Evolutionary conservation across 768 basidiomycete species (phyloP).

Genomic region (Kondoa subrosea): DNA sequence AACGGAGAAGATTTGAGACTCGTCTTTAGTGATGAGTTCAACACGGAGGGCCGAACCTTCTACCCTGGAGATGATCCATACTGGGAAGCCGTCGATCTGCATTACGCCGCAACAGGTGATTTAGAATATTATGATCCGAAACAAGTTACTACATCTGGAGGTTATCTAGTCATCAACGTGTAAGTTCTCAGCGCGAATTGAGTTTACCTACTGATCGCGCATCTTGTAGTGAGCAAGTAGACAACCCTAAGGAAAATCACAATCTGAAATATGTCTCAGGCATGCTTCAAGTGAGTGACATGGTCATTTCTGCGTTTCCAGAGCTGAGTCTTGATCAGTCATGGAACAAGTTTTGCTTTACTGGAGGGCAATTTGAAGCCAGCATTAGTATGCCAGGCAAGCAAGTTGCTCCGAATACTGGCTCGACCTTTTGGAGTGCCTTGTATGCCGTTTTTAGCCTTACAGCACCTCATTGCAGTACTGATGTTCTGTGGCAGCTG

Average conservation of each 20-base stretch:
- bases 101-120: slow-evolving; percentile 33
- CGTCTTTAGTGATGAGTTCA: slow-evolving; percentile 78
- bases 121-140: slow-evolving; percentile 35
- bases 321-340: not conserved
- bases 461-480: not conserved
- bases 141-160: slow-evolving; percentile 32
- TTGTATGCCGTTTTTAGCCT: too few relatives aligned
- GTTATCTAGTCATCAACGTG: slow-evolving; percentile 29
- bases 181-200: not conserved
- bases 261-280: slow-evolving; percentile 20
- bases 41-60: slow-evolving; percentile 53
- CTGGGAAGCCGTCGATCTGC: slow-evolving; percentile 38
- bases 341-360: slow-evolving; percentile 29
- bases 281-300: slow-evolving; percentile 22
- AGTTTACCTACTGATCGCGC: not conserved
- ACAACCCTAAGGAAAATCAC: slow-evolving; percentile 8
- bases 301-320: not conserved
- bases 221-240: slow-evolving; percentile 18
- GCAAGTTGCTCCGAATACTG: not conserved
- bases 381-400: slow-evolving; percentile 17
- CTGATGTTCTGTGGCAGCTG: slow-evolving; percentile 14
- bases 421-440: slow-evolving; percentile 5
- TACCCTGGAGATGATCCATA: slow-evolving; percentile 42
- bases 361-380: slow-evolving; percentile 26
- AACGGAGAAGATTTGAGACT: slow-evolving; percentile 39